Base-by-base conservation (phyloP, 2,329 filamentous ascomycete species). In the Talaromyces islandicus region DNA sequence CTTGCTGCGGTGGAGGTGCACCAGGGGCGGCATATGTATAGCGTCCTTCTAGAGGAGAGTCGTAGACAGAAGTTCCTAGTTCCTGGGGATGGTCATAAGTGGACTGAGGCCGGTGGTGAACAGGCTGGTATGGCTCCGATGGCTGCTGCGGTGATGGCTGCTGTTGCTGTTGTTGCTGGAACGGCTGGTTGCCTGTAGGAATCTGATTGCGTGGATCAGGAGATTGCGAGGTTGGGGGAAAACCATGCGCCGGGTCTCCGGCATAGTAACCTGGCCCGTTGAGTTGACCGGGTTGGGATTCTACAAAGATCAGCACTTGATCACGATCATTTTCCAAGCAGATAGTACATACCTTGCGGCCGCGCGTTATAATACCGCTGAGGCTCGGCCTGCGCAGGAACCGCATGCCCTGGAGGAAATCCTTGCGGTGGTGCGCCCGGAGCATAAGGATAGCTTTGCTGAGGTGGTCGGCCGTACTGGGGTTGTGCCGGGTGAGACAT, bases 401-500 rank as follows among this genome's bases (percentile, higher is more conserved):
- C 38, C 4, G 60, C 65, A 14, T 67, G 69, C 4, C 65, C 69
- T 57, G 67, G 67, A 35, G 65, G 60, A 64, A 86, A 86, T n/a
- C 58, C 56, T 32, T 60, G 61, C 24, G 61, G 65, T 24, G 64
- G 62, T 27, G 61, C 65, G 52, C 71, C 50, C 17, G 67, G 66
- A 41, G 71, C 68, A 65, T 74, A 75, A 7, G 67, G 70, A 57
- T 73, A 75, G 46, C 68, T 66, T 17, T 71, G 66, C 60, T 77
- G 75, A 24, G 68, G 68, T 54, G 76, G 78, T 66, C 90, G 86
- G 67, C 89, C 88, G 71, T 93, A 94, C 65, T 83, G 85, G 53
- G 88, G 85, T 69, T 90, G 89, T 57, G 90, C 86, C n/a, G 92
- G 89, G 67, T 97, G 93, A 1, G 92, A 87, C 93, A 99, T 97